phyloP scores from a whole-genome alignment of 2,329 filamentous ascomycete genomes.

The Rhynchosporium secalis region DNA sequence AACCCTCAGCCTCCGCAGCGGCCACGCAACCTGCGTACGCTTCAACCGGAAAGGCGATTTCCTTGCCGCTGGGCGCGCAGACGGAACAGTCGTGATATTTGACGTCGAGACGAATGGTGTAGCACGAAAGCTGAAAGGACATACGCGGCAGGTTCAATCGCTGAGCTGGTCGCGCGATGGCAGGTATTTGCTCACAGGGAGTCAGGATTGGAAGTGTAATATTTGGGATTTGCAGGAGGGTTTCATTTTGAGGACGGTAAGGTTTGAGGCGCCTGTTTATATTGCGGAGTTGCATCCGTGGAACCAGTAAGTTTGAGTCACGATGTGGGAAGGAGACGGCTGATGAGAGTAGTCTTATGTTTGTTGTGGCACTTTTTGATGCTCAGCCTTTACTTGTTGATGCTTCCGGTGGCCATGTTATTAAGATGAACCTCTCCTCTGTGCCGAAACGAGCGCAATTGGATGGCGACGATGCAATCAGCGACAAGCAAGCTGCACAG shows the following conservation, averaged over 20 bases:
- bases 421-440: constrained; percentile 78
- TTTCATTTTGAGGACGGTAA: constrained; percentile 75
- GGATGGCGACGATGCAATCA: constrained; percentile 67
- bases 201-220: constrained; percentile 94
- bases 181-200: constrained; percentile 86
- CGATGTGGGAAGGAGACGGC: not conserved
- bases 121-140: constrained; percentile 87
- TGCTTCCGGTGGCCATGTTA: constrained; percentile 65
- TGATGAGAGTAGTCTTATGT: constrained; percentile 61
- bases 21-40: constrained; percentile 67
- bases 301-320: constrained; percentile 65
- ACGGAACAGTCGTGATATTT: constrained; percentile 94
- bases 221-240: constrained; percentile 84
- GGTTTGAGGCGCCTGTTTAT: constrained; percentile 91
- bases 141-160: constrained; percentile 91
- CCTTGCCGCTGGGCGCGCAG: constrained; percentile 88
- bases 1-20: constrained; percentile 78
- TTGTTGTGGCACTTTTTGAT: constrained; percentile 91
- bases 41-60: constrained; percentile 96
- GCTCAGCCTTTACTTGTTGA: constrained; percentile 89
- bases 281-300: constrained; percentile 92
- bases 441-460: constrained; percentile 72
- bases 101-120: constrained; percentile 97
- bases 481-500: constrained; percentile 84
- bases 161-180: constrained; percentile 94